Percentiles rank a stretch among this genome's conserved stretches.
Evolutionary conservation across 176 grass and related monocot genomes (phyloP).

Genomic region (Triticum dicoccoides): DNA sequence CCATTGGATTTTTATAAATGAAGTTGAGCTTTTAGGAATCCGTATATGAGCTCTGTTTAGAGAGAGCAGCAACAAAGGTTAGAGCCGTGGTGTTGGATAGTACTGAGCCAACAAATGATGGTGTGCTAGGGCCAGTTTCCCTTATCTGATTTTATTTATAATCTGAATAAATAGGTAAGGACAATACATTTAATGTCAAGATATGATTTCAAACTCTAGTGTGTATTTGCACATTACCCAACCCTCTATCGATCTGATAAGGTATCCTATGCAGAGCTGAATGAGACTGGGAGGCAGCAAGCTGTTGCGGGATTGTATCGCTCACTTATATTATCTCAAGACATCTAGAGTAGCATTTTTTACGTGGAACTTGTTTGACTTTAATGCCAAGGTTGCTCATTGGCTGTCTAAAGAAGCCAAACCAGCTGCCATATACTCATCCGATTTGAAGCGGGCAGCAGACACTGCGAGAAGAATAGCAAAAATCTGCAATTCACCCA

Average conservation of each 20-base stretch:
- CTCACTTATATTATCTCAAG: not conserved
- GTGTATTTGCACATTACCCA: not conserved
- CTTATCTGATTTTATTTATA: constrained; percentile 5
- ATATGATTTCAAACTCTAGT: not conserved
- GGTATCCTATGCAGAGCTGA: constrained; percentile 54
- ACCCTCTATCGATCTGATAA: not conserved
- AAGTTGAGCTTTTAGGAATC: not conserved
- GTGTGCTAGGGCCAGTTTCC: not conserved
- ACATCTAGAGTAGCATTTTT: constrained; percentile 7
- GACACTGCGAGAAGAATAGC: constrained; percentile 42
- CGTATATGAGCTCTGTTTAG: no score
- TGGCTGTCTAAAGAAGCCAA: constrained; percentile 71
- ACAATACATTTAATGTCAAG: not conserved
- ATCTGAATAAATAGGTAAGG: not conserved
- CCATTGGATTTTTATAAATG: not conserved
- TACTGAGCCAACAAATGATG: not conserved
- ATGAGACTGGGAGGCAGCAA: constrained; percentile 74
- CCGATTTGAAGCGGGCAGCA: no score
- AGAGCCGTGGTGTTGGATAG: no score
- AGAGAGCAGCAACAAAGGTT: no score
- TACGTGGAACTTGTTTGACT: constrained; percentile 22
- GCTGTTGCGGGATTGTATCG: constrained; percentile 60
- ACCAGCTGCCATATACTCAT: constrained; percentile 20
- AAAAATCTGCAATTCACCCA: constrained; percentile 51
- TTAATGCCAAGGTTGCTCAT: constrained; percentile 49